Conservation (phyloP, 345 rosid species). For the Hevea brasiliensis region DNA sequence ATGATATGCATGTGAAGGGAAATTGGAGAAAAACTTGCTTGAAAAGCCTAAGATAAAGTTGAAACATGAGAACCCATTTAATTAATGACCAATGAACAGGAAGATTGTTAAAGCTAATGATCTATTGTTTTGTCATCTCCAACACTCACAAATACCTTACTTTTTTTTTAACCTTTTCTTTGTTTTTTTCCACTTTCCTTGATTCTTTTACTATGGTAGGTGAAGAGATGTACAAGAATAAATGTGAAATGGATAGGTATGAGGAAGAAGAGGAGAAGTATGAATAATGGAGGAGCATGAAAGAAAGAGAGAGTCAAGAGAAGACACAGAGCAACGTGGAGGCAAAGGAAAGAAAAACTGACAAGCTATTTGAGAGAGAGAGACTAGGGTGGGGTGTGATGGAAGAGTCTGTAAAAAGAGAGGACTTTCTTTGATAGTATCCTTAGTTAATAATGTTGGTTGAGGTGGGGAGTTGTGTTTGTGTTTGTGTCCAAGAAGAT, state of each 20-base stretch:
- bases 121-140: not conserved
- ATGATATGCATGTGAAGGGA: slow-evolving; percentile 36
- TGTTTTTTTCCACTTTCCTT: too few relatives aligned
- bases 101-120: not conserved
- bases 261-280: not conserved
- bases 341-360: slow-evolving; percentile 42
- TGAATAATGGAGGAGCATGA: slow-evolving; percentile 12
- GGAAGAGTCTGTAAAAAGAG: not conserved
- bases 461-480: slow-evolving; percentile 10
- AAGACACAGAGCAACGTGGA: slow-evolving; percentile 33
- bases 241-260: not conserved
- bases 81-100: slow-evolving; percentile 10
- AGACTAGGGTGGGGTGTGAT: slow-evolving; percentile 3
- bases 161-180: not conserved
- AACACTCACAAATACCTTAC: not conserved
- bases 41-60: slow-evolving; percentile 19
- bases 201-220: not conserved
- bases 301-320: slow-evolving; percentile 5
- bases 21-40: slow-evolving; percentile 20
- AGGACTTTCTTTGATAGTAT: slow-evolving; percentile 5
- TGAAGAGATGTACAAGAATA: slow-evolving; percentile 31
- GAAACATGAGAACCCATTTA: slow-evolving; percentile 31
- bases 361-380: slow-evolving; percentile 7
- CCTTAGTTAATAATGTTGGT: slow-evolving; percentile 28
- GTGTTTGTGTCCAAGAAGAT: not conserved